phyloP scores from a whole-genome alignment of 1,284 basidiomycete genomes.

The Tylopilus sp. region DNA sequence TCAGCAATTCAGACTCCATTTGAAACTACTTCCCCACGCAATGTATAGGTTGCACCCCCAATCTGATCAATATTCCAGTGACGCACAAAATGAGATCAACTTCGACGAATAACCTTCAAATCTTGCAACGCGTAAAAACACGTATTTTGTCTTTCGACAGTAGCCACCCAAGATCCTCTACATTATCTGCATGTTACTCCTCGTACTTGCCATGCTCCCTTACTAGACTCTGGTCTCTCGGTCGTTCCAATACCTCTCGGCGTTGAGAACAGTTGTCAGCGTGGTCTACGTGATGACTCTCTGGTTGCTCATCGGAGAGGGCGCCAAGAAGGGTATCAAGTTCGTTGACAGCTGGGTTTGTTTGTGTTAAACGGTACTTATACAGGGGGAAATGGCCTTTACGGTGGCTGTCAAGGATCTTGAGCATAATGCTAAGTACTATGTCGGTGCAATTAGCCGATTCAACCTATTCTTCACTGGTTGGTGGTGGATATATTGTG shows the following conservation, averaged over 20 bases:
- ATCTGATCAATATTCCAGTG: no score
- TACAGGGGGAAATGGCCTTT: neutral
- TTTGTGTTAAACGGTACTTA: neutral
- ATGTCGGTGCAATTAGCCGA: neutral
- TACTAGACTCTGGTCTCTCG: neutral
- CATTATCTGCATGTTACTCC: neutral
- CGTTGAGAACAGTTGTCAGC: neutral
- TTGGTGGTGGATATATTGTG: neutral
- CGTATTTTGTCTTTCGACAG: neutral
- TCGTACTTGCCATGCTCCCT: neutral
- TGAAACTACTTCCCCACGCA: no score
- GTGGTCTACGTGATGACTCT: neutral
- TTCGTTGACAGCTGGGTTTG: neutral
- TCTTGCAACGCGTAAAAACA: neutral
- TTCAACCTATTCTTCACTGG: neutral
- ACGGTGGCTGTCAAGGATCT: neutral
- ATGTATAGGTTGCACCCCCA: no score
- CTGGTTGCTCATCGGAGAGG: neutral
- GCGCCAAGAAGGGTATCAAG: neutral
- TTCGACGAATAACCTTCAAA: no score
- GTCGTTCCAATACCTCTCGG: neutral
- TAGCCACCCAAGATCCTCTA: neutral
- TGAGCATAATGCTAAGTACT: neutral
- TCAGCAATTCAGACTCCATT: no score
- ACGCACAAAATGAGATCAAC: no score